These are phyloP conservation scores for Senna siamea DNA, from an alignment of 306 rosid genomes.

Conservation along the genomic window DNA sequence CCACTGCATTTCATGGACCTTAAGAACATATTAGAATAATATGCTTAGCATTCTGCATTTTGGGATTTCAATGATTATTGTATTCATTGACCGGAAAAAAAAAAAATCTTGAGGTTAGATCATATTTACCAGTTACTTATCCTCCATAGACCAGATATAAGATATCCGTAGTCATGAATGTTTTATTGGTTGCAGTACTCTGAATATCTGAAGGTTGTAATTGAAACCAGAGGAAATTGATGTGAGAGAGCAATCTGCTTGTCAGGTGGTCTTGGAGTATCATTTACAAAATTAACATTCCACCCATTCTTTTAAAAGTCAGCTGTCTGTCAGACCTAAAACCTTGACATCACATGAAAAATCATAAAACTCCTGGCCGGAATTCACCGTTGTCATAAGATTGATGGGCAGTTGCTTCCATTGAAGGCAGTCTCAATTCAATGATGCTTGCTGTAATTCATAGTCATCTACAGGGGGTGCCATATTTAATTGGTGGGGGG, in stretches of 20 bases:
- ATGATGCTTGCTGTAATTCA: neutral
- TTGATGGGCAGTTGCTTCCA: slow-evolving; percentile 9
- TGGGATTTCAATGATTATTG: neutral
- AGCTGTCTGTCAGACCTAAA: neutral
- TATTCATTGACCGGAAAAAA: neutral
- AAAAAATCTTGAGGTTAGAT: neutral
- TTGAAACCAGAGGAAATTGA: slow-evolving; percentile 7
- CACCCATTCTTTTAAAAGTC: neutral
- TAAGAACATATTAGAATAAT: neutral
- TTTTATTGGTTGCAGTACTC: neutral
- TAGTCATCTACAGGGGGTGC: too few species aligned
- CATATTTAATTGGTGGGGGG: too few species aligned
- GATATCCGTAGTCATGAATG: neutral
- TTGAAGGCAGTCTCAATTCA: slow-evolving; percentile 4
- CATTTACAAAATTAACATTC: neutral
- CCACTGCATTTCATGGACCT: slow-evolving; percentile 8
- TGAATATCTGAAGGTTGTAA: slow-evolving; percentile 17
- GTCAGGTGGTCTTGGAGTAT: neutral
- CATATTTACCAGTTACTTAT: neutral
- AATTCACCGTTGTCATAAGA: slow-evolving; percentile 20
- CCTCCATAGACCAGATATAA: neutral
- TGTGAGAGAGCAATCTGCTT: neutral
- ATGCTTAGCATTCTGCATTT: neutral
- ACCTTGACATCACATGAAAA: neutral
- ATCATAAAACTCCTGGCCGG: neutral